Base-by-base conservation (phyloP, 169 alveolate species). In the Eimeria necatrix region DNA sequence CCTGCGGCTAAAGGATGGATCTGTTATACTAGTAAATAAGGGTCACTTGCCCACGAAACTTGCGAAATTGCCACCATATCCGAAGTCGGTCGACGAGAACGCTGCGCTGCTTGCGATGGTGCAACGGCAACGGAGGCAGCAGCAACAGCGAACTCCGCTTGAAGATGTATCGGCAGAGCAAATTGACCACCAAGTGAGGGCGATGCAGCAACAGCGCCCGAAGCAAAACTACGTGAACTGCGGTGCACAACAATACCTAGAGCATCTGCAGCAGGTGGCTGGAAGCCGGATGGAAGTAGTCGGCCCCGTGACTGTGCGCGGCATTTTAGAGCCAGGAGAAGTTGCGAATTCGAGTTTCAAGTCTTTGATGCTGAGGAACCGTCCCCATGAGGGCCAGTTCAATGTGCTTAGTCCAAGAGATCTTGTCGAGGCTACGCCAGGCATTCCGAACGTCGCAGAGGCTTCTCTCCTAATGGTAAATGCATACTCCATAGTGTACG, bases 251-350 rank as follows among this genome's bases (percentile, higher is more conserved):
- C 92, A 85, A 49, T 53, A 53, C 18, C 3, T 60, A 48, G 92
- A 85, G 92, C 53, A 51, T 6, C 51, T 70, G 80, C 78, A 52
- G 24, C 60, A 46, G 51, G 24, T 73, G 48, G 68, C 61, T 6
- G 94, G 87, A 61, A 59, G 90, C 73, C 81, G 96, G 52, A 96
- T 93, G 24, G 97, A 95, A 81, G 89, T 95, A 26, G 97, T 98
- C 0, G 98, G 97, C 93, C 87, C 96, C 94, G 98, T 97, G 18
- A 97, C 98, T 46, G 97, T 97, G 20, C 96, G 98, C 52, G 98
- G 98, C 6, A 91, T 97, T 53, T 83, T 97, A 60, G 98, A 96
- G 73, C 96, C 96, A 6, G 98, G 98, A 26, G 98, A 97, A 83
- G 87, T 97, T 41, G 88, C 86, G 97, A 96, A 56, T 84, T 61